These are phyloP conservation scores for Aspergillus sp. DNA, from an alignment of 2,329 filamentous ascomycete genomes.

Conservation along the genomic window DNA sequence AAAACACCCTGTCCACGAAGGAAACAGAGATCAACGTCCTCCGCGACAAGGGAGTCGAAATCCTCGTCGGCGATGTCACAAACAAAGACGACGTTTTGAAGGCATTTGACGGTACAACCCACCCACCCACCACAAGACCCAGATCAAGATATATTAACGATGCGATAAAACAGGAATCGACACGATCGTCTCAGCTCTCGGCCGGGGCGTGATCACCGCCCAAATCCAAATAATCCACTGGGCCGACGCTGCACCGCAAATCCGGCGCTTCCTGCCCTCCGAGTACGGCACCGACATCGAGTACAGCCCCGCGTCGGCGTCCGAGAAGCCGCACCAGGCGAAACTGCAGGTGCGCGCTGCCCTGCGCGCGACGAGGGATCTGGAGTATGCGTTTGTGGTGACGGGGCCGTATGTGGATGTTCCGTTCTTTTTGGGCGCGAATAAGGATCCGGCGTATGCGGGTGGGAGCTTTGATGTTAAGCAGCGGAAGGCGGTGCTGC, in stretches of 20 bases:
- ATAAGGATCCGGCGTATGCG: conserved; percentile 9
- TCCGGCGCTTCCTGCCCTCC: conserved; percentile 66
- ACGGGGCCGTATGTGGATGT: conserved; percentile 67
- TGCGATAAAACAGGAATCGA: conserved; percentile 52
- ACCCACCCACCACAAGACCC: too few relatives aligned
- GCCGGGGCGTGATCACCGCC: conserved; percentile 59
- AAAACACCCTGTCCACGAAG: conserved; percentile 53
- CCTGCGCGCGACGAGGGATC: conserved; percentile 51
- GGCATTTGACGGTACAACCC: conserved; percentile 53
- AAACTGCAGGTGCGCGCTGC: conserved; percentile 68
- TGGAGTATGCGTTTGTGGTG: conserved; percentile 67
- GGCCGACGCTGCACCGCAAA: conserved; percentile 53
- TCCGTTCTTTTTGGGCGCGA: conserved; percentile 51
- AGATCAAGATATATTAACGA: too few relatives aligned
- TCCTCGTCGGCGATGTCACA: conserved; percentile 57
- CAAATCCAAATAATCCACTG: conserved; percentile 64
- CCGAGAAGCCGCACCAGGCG: conserved; percentile 66
- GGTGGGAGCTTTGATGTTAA: conserved; percentile 60
- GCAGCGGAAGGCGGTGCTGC: conserved; percentile 57
- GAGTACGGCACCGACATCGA: conserved; percentile 69
- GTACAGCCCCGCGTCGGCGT: conserved; percentile 56
- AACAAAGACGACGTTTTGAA: conserved; percentile 53
- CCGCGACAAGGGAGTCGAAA: conserved; percentile 49
- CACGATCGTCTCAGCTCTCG: conserved; percentile 65
- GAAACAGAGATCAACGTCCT: conserved; percentile 48